These are phyloP conservation scores for Pythium sp. DNA, from an alignment of 352 stramenopile genomes.

Conservation along the genomic window DNA sequence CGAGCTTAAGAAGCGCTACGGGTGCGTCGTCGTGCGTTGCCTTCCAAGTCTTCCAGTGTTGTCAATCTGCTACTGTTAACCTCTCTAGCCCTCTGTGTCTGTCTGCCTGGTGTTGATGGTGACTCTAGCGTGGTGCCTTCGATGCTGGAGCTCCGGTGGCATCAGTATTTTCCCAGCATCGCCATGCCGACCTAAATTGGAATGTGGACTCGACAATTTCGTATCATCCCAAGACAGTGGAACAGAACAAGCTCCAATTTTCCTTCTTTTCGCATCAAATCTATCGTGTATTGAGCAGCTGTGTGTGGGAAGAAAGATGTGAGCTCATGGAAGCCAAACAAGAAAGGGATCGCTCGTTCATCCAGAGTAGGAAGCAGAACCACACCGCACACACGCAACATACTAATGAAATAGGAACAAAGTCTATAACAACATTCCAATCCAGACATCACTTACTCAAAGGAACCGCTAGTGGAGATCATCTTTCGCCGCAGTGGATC, in stretches of 20 bases:
- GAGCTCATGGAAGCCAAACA: background rate
- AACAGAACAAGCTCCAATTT: background rate
- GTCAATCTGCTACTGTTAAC: too few species aligned
- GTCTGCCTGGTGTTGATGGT: background rate
- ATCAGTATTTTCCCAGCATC: slow-evolving; percentile 45
- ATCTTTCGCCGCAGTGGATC: background rate
- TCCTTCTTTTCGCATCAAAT: background rate
- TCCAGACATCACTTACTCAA: background rate
- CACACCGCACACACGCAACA: background rate
- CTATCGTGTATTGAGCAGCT: background rate
- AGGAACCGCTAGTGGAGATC: background rate
- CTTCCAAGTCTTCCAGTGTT: background rate
- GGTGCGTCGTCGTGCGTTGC: slow-evolving; percentile 24
- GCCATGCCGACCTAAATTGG: slow-evolving; percentile 6
- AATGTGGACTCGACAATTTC: background rate
- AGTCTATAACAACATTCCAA: background rate
- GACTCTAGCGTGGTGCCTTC: slow-evolving; percentile 40
- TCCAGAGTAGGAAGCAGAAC: background rate
- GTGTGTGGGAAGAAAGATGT: background rate
- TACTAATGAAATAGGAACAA: background rate
- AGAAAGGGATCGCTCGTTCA: background rate
- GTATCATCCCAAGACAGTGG: background rate
- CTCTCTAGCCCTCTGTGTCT: too few species aligned
- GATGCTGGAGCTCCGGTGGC: slow-evolving; percentile 48
- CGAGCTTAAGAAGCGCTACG: slow-evolving; percentile 57